These are phyloP conservation scores for Pelargonium nanum DNA, from an alignment of 345 rosid genomes.

Conservation along the genomic window DNA sequence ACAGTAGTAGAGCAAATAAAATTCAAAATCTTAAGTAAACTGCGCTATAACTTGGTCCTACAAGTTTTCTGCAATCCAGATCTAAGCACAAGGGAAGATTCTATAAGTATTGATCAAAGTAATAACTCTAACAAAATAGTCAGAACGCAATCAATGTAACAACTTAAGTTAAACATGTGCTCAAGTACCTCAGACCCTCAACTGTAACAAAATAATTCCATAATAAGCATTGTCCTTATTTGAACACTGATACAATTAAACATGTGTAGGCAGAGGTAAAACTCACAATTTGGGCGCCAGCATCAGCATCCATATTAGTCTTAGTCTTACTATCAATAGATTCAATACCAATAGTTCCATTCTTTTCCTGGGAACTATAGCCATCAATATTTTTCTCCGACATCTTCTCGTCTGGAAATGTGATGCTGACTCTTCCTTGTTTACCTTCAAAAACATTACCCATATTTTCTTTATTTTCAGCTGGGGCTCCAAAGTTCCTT, in stretches of 20 bases:
- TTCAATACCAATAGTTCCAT: background rate
- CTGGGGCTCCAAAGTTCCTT: constrained; percentile 15
- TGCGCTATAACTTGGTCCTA: background rate
- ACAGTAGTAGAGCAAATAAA: too few species aligned
- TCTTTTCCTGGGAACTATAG: constrained; percentile 8
- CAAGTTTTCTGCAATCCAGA: background rate
- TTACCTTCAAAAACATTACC: constrained; percentile 20
- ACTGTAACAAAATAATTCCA: background rate
- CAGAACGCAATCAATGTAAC: background rate
- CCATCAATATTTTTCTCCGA: constrained; percentile 16
- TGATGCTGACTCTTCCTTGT: constrained; percentile 14
- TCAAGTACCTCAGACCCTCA: too few species aligned
- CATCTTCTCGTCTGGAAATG: constrained; percentile 14
- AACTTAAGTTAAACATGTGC: too few species aligned
- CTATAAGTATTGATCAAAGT: background rate
- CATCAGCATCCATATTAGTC: background rate
- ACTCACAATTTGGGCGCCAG: background rate
- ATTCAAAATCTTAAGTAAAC: background rate
- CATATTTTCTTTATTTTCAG: constrained; percentile 50
- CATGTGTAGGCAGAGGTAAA: background rate
- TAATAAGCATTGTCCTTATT: background rate
- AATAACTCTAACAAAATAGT: background rate
- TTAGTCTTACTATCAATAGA: background rate
- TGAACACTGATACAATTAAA: background rate
- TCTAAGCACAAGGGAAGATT: background rate